These are phyloP conservation scores for Aspergillus baeticus DNA, from an alignment of 495 filamentous ascomycete species.

Conservation along the genomic window DNA sequence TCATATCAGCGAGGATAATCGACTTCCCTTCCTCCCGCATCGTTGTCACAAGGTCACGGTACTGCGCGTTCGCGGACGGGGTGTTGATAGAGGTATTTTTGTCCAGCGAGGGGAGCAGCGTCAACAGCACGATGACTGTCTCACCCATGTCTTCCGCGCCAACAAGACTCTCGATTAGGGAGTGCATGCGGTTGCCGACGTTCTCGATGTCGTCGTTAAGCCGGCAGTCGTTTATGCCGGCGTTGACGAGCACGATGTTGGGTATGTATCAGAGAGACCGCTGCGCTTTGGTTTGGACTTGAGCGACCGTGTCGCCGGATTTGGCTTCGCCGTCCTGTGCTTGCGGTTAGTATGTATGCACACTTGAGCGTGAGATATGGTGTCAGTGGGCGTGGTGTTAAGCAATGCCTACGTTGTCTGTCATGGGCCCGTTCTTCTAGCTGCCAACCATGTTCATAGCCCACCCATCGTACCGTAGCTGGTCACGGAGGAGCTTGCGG, in stretches of 20 bases:
- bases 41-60: conserved; percentile 23
- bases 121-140: conserved; percentile 48
- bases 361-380: no score
- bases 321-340: conserved; percentile 47
- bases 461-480: not conserved
- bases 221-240: conserved; percentile 49
- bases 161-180: conserved; percentile 36
- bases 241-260: conserved; percentile 48
- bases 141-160: conserved; percentile 23
- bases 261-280: conserved; percentile 33
- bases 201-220: conserved; percentile 28
- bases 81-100: not conserved
- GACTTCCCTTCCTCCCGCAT: conserved; percentile 26
- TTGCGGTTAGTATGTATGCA: not conserved
- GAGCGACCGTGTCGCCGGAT: conserved; percentile 43
- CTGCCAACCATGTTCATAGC: conserved; percentile 11
- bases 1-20: conserved; percentile 50
- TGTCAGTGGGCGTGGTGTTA: no score
- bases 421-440: not conserved
- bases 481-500: not conserved
- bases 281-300: conserved; percentile 36
- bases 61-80: conserved; percentile 41
- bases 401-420: conserved; percentile 1
- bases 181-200: conserved; percentile 25
- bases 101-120: conserved; percentile 38